Conservation (phyloP, 2,329 filamentous ascomycete genomes). For the Xylaria sp. region DNA sequence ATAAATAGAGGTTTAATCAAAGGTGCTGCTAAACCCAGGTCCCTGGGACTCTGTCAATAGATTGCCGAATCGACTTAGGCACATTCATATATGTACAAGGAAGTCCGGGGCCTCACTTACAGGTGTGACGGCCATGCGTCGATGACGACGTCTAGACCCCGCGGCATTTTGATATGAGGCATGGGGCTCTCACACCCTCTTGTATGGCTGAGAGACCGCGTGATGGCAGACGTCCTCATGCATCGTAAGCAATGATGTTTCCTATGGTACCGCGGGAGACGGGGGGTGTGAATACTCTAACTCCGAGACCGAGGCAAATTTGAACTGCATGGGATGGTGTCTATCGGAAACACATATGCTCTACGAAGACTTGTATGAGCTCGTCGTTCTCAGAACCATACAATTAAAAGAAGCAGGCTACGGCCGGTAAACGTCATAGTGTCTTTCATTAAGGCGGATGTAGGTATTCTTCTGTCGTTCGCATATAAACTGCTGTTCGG, state of each 20-base stretch:
- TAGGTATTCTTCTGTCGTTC: not conserved
- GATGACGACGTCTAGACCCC: slow-evolving; percentile 13
- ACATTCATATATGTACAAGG: slow-evolving; percentile 21
- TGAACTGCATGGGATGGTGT: not conserved
- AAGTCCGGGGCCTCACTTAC: slow-evolving; percentile 22
- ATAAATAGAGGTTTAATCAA: slow-evolving; percentile 14
- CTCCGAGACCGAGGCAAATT: not conserved
- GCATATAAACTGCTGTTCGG: not conserved
- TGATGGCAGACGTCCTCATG: slow-evolving; percentile 18
- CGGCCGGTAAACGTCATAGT: not conserved
- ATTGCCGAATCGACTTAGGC: not conserved
- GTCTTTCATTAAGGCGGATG: not conserved
- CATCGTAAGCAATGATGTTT: slow-evolving; percentile 26
- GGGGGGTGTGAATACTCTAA: not conserved
- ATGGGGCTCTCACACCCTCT: slow-evolving; percentile 22
- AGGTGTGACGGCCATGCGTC: slow-evolving; percentile 2
- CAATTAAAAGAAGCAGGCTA: not conserved
- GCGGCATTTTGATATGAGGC: slow-evolving; percentile 12
- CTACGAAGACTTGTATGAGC: not conserved
- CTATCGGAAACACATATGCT: not conserved
- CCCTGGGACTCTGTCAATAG: not conserved
- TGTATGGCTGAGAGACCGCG: not conserved
- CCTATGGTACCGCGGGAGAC: not conserved
- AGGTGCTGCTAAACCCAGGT: slow-evolving; percentile 13
- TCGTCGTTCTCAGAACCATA: not conserved